Evolutionary conservation across 257 asterid species (phyloP), one percentile per base, ranked within the genome.

Genomic region (Fraxinus americana): DNA sequence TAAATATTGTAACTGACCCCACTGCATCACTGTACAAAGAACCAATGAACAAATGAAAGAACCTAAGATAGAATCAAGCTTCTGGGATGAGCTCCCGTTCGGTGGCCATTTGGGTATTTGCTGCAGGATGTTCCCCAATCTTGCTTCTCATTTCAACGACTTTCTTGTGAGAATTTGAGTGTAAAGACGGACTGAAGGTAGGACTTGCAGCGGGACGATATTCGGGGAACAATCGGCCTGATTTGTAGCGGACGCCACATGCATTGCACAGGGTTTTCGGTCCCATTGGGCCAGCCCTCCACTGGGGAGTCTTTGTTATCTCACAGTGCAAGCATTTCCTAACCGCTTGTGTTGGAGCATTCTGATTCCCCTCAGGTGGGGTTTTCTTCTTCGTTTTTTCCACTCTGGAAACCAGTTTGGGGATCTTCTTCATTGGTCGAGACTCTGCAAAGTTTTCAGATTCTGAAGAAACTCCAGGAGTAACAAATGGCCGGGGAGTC

Each of bases 121-220:
- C 67, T n/a, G 66, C 66, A 36, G 50, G 3, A 9, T 39, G 2
- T 69, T 54, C 41, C 59, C 43, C 75, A 10, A 41, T 70, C 77
- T 72, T 77, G 84, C 13, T 80, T 61, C 92, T 84, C 91, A 89
- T 89, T 81, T 89, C 90, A 1, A 87, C 34, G 29, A 89, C 92
- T 79, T 85, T 87, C 89, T 89, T 89, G 79, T 89, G 92, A 23
- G 92, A 89, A 79, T 89, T 89, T 3, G 92, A 89, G 77, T 89
- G 92, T 73, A 87, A 23, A 0, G 84, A 52, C 2, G 92, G 90
- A 48, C 84, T 86, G 43, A 89, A 89, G 4, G 92, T 89, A 1
- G 91, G 91, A 52, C 91, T 89, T 1, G 91, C 92, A 21, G 92
- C 91, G 7, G 91, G 92, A 5, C 92, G 83, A 71, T 89, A 87